phyloP scores from a whole-genome alignment of 768 basidiomycete species.

The Termitomyces sp. region DNA sequence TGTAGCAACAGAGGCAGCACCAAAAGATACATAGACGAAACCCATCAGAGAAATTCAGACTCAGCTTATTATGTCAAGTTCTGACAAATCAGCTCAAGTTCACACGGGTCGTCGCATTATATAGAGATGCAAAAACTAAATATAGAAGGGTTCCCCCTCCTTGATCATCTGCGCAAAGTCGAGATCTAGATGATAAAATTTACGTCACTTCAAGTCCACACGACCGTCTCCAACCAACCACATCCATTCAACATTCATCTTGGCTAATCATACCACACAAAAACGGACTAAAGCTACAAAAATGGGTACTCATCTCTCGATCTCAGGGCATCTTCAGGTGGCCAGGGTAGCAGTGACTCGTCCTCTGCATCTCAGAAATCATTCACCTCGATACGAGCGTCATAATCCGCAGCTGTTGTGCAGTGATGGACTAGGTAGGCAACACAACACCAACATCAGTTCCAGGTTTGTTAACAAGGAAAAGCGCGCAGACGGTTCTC shows the following conservation, averaged over 20 bases:
- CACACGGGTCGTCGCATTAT: too few species aligned
- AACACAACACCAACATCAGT: slow-evolving; percentile 7
- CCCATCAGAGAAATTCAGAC: too few species aligned
- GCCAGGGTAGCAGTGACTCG: not conserved
- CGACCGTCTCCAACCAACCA: not conserved
- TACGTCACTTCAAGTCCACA: not conserved
- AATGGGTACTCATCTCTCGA: not conserved
- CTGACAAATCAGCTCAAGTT: too few species aligned
- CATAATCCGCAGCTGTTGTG: slow-evolving; percentile 11
- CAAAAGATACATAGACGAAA: too few species aligned
- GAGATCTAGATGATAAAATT: not conserved
- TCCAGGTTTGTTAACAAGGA: slow-evolving; percentile 22
- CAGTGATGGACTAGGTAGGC: slow-evolving; percentile 12
- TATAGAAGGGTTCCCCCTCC: too few species aligned
- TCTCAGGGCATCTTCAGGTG: not conserved
- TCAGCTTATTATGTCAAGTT: too few species aligned
- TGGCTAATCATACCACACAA: too few species aligned
- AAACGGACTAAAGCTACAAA: not conserved
- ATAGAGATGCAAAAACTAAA: too few species aligned
- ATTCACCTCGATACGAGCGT: slow-evolving; percentile 10
- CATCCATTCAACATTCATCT: not conserved
- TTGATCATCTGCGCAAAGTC: too few species aligned
- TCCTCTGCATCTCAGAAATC: not conserved
- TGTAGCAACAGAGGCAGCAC: too few species aligned
- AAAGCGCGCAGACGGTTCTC: slow-evolving; percentile 23